Percentiles rank a stretch among this genome's conserved stretches.
phyloP scores from a whole-genome alignment of 192 early-diverging fungal genomes.

The Gigaspora rosea region DNA sequence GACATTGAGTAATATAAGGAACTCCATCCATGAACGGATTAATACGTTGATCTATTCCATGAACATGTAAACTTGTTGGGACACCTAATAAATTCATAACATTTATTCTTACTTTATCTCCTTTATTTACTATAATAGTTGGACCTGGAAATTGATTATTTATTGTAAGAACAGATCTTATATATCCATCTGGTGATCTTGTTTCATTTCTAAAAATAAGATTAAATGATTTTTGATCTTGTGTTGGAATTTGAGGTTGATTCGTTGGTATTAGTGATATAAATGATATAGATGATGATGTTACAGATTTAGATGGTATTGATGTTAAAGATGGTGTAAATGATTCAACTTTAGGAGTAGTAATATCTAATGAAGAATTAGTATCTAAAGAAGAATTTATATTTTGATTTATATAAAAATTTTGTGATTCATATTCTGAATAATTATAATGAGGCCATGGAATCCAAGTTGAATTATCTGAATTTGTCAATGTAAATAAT shows the following conservation, averaged over 20 bases:
- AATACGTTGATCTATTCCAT: slow-evolving; percentile 47
- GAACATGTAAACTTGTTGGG: slow-evolving; percentile 53
- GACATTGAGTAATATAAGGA: slow-evolving; percentile 63
- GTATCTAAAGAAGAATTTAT: no score
- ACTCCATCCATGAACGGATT: slow-evolving; percentile 51
- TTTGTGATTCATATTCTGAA: no score
- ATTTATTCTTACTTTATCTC: background rate
- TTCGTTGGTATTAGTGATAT: no score
- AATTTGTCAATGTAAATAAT: no score
- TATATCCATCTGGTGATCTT: background rate
- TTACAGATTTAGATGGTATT: no score
- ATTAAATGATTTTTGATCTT: background rate
- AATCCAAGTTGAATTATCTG: no score
- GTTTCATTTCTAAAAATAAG: background rate
- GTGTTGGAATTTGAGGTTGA: background rate
- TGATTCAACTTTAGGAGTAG: no score
- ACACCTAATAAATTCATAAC: slow-evolving; percentile 42
- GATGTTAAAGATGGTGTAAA: no score
- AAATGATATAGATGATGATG: no score
- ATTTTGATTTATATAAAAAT: no score
- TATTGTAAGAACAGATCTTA: background rate
- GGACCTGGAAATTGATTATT: slow-evolving; percentile 2
- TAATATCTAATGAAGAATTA: no score
- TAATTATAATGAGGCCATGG: no score
- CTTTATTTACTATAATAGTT: background rate